Conservation (phyloP, 2,329 filamentous ascomycete species). For the Septoria petroselini region DNA sequence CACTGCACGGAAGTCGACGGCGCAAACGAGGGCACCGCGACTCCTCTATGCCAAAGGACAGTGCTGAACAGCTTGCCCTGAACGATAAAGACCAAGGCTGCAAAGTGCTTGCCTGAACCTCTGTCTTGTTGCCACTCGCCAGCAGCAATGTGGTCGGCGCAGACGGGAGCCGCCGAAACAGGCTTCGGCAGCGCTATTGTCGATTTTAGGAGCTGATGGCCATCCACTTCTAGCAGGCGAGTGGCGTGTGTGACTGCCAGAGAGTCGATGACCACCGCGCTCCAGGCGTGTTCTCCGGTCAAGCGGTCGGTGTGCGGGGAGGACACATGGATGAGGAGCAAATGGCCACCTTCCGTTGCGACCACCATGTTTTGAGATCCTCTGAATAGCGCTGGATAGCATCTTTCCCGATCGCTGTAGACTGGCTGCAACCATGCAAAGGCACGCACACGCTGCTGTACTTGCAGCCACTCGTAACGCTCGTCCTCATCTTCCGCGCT, state of each 20-base stretch:
- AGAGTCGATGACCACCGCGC: neutral
- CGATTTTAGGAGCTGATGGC: neutral
- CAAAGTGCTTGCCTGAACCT: neutral
- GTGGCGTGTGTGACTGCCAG: neutral
- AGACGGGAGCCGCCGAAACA: neutral
- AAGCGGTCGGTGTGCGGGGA: constrained; percentile 39
- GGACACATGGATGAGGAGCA: constrained; percentile 39
- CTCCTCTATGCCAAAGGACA: neutral
- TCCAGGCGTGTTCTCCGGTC: constrained; percentile 20
- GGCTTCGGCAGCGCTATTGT: neutral
- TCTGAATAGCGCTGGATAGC: constrained; percentile 7
- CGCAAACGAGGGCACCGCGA: neutral
- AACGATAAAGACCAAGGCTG: constrained; percentile 20
- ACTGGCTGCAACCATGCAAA: constrained; percentile 42
- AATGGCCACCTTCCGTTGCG: constrained; percentile 44
- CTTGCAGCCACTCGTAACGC: constrained; percentile 25
- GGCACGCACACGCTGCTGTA: constrained; percentile 41
- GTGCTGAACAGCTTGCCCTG: constrained; percentile 17
- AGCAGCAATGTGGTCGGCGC: constrained; percentile 16
- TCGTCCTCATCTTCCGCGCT: constrained; percentile 25
- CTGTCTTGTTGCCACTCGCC: constrained; percentile 11
- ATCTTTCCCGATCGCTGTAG: constrained; percentile 17
- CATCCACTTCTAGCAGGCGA: neutral
- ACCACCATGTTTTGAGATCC: constrained; percentile 38
- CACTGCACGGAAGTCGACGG: neutral